Base-by-base conservation (phyloP, 352 stramenopile genomes). In the Phytophthora crassamura region DNA sequence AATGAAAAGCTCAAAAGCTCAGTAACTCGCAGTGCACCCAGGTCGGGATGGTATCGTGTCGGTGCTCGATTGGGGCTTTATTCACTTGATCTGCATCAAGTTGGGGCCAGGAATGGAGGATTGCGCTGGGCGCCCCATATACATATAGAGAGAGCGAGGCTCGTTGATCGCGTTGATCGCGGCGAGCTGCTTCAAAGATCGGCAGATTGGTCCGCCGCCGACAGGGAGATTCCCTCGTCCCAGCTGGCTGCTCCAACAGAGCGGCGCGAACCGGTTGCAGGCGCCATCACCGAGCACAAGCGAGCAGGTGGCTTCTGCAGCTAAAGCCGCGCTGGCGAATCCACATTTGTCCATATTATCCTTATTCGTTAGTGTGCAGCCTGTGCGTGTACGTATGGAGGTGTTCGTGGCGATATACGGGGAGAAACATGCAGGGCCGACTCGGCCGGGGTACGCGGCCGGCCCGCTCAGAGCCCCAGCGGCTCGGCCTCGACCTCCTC, bases 401-500 rank as follows among this genome's bases (percentile, higher is more conserved):
- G 28, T 11, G 36, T 56, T 11, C 22, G 53, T 55, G 42, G 42
- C 43, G 51, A 53, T 69, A 64, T 59, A 69, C 45, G 46, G n/a
- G 48, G 41, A 69, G 11, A 25, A 51, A 69, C 53, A 69, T 67
- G 63, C 51, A 69, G 22, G 22, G 22, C 22, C 22, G 22, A 3
- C 25, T 64, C 47, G 4, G 40, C 47, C 22, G 28, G 12, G 38
- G 15, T 10, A 16, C n/a, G 35, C 28, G 10, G 28, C 5, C 0
- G 11, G 7, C 14, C 11, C 36, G 34, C 50, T 78, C 46, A 78
- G 7, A 75, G 30, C 8, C 51, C 57, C 47, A 68, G 56, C 12
- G 66, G 70, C 39, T 78, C 65, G 3, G 61, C 61, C 48, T 72
- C 66, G 25, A 69, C 52, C 48, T 78, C 70, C 34, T 69, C 64